These are phyloP conservation scores for Biscogniauxia mediterranea DNA, from an alignment of 2,329 filamentous ascomycete genomes.

Conservation along the genomic window DNA sequence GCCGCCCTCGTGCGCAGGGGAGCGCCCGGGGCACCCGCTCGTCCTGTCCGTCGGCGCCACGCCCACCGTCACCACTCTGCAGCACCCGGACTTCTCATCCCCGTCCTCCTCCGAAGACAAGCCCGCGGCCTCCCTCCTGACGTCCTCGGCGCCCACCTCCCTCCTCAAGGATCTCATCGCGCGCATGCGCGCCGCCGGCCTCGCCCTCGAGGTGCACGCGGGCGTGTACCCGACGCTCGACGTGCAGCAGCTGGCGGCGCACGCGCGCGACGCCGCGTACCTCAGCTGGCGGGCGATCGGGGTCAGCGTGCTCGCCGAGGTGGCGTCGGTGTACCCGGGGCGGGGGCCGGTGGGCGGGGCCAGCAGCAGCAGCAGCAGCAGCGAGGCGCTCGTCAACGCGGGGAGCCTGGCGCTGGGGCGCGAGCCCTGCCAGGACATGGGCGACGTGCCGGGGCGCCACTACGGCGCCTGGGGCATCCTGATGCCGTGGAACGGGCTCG, in stretches of 20 bases:
- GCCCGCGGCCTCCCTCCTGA: conserved; percentile 21
- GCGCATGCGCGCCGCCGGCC: conserved; percentile 36
- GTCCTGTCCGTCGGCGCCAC: conserved; percentile 73
- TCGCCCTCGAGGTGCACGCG: conserved; percentile 67
- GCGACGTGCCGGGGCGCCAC: conserved; percentile 33
- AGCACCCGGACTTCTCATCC: conserved; percentile 46
- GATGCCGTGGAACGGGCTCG: conserved; percentile 51
- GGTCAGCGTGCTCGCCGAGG: conserved; percentile 68
- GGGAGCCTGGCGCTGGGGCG: conserved; percentile 69
- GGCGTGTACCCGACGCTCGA: conserved; percentile 76
- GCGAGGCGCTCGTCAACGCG: conserved; percentile 67
- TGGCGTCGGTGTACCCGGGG: conserved; percentile 64
- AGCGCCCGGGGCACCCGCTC: conserved; percentile 33
- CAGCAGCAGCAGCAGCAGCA: too few species aligned
- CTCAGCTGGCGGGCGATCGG: conserved; percentile 59
- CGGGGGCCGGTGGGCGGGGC: conserved; percentile 47
- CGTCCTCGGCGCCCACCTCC: conserved; percentile 16
- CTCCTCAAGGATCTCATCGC: conserved; percentile 41
- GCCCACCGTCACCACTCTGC: conserved; percentile 66
- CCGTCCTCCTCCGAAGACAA: conserved; percentile 10
- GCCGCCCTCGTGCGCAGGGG: conserved; percentile 31
- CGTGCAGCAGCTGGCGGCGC: conserved; percentile 74
- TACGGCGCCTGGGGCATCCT: conserved; percentile 73
- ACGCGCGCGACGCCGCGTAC: conserved; percentile 46
- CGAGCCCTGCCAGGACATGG: conserved; percentile 62